A percentile compares a stretch with the other conserved stretches of the same genome.
Conservation (phyloP, 768 basidiomycete genomes). For the Serendipita indica region DNA sequence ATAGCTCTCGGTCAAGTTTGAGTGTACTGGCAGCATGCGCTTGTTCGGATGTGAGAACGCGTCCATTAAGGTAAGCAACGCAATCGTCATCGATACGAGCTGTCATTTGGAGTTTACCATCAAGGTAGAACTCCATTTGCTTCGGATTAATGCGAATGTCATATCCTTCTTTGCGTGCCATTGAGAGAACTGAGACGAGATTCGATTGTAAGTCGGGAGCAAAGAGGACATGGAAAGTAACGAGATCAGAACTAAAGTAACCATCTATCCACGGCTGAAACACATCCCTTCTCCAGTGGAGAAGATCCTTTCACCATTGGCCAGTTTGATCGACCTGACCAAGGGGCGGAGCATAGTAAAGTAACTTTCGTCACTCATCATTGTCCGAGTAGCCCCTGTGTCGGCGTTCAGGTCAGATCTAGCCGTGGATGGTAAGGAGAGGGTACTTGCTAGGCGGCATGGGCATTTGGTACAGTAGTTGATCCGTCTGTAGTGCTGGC, state of each 20-base stretch:
- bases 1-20: slow-evolving; percentile 18
- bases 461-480: not conserved
- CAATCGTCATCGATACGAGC: slow-evolving; percentile 19
- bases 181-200: slow-evolving; percentile 8
- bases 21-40: slow-evolving; percentile 16
- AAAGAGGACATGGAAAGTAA: slow-evolving; percentile 11
- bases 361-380: not conserved
- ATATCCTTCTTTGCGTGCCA: not conserved
- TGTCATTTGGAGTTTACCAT: slow-evolving; percentile 14
- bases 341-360: not conserved
- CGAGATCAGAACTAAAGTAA: not conserved
- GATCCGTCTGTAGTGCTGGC: not conserved
- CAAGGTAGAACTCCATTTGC: not conserved
- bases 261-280: slow-evolving; percentile 4
- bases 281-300: not conserved
- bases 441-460: slow-evolving; percentile 1
- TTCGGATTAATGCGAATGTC: not conserved
- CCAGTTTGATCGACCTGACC: not conserved
- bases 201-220: slow-evolving; percentile 8
- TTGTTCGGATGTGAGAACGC: slow-evolving; percentile 10
- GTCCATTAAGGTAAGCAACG: slow-evolving; percentile 19
- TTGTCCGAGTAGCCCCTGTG: slow-evolving; percentile 2
- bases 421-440: not conserved
- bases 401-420: slow-evolving; percentile 7
- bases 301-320: not conserved